Conservation (phyloP, 208 protist species). For the Ichthyophonus hoferi region DNA sequence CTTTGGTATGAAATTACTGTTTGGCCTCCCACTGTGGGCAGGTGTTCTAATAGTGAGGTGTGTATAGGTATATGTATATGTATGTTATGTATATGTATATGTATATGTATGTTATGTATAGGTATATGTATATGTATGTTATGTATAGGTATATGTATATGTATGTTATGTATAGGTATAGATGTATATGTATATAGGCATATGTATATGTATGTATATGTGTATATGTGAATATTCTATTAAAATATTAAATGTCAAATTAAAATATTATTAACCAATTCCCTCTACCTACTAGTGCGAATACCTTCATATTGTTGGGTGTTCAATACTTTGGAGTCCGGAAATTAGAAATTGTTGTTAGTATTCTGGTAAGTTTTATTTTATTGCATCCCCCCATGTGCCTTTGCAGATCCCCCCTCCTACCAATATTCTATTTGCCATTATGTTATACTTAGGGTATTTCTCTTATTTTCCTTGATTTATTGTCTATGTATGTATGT, state of each 20-base stretch:
- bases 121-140: not conserved
- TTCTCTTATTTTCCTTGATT: no score
- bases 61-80: not conserved
- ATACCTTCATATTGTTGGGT: conserved; percentile 28
- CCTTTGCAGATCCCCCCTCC: no score
- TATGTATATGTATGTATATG: not conserved
- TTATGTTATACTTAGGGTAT: no score
- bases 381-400: no score
- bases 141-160: not conserved
- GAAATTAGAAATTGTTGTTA: conserved; percentile 16
- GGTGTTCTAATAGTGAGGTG: conserved; percentile 47
- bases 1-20: conserved; percentile 26
- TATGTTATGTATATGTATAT: not conserved
- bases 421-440: no score
- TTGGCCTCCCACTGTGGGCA: conserved; percentile 61
- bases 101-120: not conserved
- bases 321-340: conserved; percentile 32
- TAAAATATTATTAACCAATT: no score
- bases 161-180: no score
- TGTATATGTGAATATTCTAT: not conserved
- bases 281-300: conserved; percentile 8
- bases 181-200: not conserved
- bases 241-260: no score
- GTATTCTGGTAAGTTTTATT: conserved; percentile 10
- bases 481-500: no score